phyloP scores from a whole-genome alignment of 2,329 filamentous ascomycete species.

The Plenodomus lindquistii region DNA sequence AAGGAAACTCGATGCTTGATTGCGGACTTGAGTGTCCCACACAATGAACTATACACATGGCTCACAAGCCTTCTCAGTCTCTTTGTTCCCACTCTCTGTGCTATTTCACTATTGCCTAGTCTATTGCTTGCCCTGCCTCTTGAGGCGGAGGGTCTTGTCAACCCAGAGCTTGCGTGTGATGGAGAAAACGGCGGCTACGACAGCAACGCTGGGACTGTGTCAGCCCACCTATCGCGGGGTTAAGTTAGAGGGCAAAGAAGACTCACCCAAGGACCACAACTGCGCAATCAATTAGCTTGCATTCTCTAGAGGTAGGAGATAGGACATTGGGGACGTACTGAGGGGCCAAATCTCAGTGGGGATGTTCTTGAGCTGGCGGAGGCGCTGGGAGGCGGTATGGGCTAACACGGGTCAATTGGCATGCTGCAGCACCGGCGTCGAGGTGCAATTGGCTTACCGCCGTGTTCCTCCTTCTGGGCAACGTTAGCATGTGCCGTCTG shows the following conservation, averaged over 20 bases:
- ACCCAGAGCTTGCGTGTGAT: slow-evolving; percentile 77
- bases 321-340: slow-evolving; percentile 61
- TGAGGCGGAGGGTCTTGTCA: slow-evolving; percentile 91
- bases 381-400: slow-evolving; percentile 94
- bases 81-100: slow-evolving; percentile 3
- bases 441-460: slow-evolving; percentile 55
- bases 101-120: slow-evolving; percentile 20
- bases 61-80: slow-evolving; percentile 14
- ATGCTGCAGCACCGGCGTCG: slow-evolving; percentile 3
- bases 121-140: slow-evolving; percentile 60
- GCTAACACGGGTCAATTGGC: slow-evolving; percentile 57
- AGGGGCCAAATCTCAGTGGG: slow-evolving; percentile 94
- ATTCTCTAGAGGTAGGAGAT: background rate
- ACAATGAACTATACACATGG: slow-evolving; percentile 31
- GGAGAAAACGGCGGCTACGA: slow-evolving; percentile 82
- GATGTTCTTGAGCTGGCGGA: slow-evolving; percentile 86
- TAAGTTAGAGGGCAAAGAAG: background rate
- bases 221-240: slow-evolving; percentile 20
- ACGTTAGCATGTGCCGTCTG: slow-evolving; percentile 44
- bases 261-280: slow-evolving; percentile 84
- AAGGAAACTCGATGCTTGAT: slow-evolving; percentile 30
- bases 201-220: slow-evolving; percentile 58
- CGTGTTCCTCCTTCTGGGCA: slow-evolving; percentile 64
- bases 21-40: slow-evolving; percentile 18
- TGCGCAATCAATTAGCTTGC: slow-evolving; percentile 45